Conservation (phyloP, 306 rosid species). For the Pueraria montana region DNA sequence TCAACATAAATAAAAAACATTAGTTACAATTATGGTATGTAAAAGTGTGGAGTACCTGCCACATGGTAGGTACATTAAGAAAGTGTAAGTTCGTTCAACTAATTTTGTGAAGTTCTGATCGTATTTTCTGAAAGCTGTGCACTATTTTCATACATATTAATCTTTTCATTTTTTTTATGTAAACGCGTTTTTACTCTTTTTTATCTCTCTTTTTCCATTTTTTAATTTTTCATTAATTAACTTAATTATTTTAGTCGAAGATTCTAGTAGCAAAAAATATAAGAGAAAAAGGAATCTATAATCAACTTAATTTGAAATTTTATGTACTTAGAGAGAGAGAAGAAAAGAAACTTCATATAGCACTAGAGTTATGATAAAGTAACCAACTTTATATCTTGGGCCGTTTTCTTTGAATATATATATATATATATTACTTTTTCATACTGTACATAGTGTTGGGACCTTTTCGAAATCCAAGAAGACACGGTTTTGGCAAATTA, state of each 20-base stretch:
- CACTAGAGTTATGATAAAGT: no score
- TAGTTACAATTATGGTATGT: neutral
- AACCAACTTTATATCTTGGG: no score
- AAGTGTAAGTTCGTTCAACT: slow-evolving; percentile 36
- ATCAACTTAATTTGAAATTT: neutral
- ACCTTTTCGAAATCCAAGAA: neutral
- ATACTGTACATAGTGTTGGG: neutral
- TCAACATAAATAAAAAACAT: neutral
- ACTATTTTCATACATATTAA: neutral
- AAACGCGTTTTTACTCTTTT: neutral
- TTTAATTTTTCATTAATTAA: neutral
- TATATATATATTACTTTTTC: neutral
- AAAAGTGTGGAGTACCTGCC: neutral
- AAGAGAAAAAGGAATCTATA: neutral
- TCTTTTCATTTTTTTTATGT: neutral
- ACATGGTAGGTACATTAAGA: slow-evolving; percentile 20
- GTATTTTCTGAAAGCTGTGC: neutral
- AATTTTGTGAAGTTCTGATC: neutral
- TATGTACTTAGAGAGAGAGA: no score
- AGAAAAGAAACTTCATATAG: no score
- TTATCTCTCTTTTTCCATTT: neutral
- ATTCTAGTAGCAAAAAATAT: no score
- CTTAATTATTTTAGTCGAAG: neutral
- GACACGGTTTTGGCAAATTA: neutral
- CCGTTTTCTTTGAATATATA: neutral